Conservation (phyloP, 2,329 filamentous ascomycete genomes). For the Hortaea sp. region DNA sequence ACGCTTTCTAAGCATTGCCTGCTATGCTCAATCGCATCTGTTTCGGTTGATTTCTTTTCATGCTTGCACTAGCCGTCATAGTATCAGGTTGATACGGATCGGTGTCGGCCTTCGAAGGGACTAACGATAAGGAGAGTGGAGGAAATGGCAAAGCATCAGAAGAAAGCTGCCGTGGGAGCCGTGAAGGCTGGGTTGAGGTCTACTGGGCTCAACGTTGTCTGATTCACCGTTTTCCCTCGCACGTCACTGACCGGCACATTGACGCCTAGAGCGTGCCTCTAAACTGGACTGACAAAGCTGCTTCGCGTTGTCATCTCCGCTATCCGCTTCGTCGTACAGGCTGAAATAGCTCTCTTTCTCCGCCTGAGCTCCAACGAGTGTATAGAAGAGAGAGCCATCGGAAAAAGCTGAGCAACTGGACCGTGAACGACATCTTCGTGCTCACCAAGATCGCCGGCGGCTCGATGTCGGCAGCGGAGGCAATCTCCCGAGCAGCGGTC, state of each 20-base stretch:
- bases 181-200: constrained; percentile 61
- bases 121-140: constrained; percentile 60
- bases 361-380: constrained; percentile 65
- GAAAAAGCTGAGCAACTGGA: constrained; percentile 54
- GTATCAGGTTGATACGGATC: constrained; percentile 16
- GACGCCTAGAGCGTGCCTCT: constrained; percentile 35
- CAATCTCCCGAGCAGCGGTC: constrained; percentile 44
- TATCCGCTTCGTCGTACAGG: constrained; percentile 12
- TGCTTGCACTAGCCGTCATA: too few species aligned
- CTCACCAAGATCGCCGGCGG: constrained; percentile 60
- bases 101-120: constrained; percentile 28
- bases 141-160: constrained; percentile 52
- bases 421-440: constrained; percentile 49
- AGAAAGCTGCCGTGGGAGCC: constrained; percentile 46
- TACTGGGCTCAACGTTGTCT: constrained; percentile 71
- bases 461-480: constrained; percentile 74
- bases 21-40: too few species aligned
- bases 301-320: constrained; percentile 33
- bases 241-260: constrained; percentile 31
- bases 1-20: too few species aligned
- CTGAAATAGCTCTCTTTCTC: constrained; percentile 57
- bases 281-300: constrained; percentile 28
- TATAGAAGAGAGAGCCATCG: constrained; percentile 51
- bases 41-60: too few species aligned
- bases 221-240: constrained; percentile 42